phyloP scores from a whole-genome alignment of 257 asterid genomes.

The Mentha longifolia region DNA sequence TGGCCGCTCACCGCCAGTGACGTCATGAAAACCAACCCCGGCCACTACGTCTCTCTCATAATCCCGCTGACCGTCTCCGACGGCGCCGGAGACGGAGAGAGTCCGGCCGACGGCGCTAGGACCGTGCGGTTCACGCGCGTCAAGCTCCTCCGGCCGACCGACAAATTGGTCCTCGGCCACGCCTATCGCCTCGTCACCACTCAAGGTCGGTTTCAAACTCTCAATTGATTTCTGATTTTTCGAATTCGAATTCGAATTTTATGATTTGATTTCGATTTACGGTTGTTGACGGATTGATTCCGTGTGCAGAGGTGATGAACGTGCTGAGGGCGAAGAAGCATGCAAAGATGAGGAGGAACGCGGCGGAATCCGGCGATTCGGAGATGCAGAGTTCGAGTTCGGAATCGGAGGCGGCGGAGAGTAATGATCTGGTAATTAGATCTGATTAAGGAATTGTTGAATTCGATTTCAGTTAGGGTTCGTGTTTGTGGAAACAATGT shows the following conservation, averaged over 20 bases:
- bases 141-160: slow-evolving; percentile 79
- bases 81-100: slow-evolving; percentile 28
- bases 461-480: no score
- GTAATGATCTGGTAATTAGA: slow-evolving; percentile 37
- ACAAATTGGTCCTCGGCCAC: slow-evolving; percentile 72
- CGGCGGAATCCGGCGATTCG: slow-evolving; percentile 36
- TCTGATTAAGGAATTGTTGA: no score
- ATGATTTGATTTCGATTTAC: neutral
- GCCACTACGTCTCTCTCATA: slow-evolving; percentile 83
- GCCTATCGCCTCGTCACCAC: slow-evolving; percentile 87
- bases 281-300: no score
- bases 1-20: slow-evolving; percentile 76
- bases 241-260: neutral
- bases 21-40: slow-evolving; percentile 84
- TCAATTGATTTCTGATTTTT: neutral
- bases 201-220: slow-evolving; percentile 54
- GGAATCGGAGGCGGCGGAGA: slow-evolving; percentile 1
- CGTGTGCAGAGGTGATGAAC: slow-evolving; percentile 69
- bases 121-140: slow-evolving; percentile 65
- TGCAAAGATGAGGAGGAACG: slow-evolving; percentile 69
- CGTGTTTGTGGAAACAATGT: no score
- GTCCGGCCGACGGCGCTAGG: slow-evolving; percentile 4
- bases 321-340: slow-evolving; percentile 78
- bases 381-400: no score
- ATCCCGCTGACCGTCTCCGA: slow-evolving; percentile 45